Conservation (phyloP, 2,329 filamentous ascomycete species). For the Neocucurbitaria cava region DNA sequence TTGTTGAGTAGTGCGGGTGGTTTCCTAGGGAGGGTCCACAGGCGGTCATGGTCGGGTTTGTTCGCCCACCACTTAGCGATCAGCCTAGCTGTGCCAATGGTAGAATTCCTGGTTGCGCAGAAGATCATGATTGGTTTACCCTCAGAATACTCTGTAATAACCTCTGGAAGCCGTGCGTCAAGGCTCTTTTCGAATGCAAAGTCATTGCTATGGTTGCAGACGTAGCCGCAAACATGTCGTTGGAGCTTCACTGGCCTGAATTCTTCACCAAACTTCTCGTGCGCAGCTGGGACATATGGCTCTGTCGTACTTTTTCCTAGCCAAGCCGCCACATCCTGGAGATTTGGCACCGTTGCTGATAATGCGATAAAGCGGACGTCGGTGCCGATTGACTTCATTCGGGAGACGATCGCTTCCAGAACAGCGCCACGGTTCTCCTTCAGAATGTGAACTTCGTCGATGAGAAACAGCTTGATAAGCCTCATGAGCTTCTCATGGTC, state of each 20-base stretch:
- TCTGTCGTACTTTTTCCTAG: conserved; percentile 70
- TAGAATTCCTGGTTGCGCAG: conserved; percentile 77
- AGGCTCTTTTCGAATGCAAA: conserved; percentile 78
- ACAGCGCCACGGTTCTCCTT: conserved; percentile 81
- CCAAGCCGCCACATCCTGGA: conserved; percentile 80
- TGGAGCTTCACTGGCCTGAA: conserved; percentile 79
- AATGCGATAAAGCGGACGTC: conserved; percentile 81
- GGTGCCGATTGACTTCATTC: conserved; percentile 82
- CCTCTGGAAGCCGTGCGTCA: conserved; percentile 67
- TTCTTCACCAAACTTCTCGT: conserved; percentile 77
- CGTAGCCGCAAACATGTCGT: conserved; percentile 78
- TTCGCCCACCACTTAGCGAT: conserved; percentile 71
- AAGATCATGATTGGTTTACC: conserved; percentile 84
- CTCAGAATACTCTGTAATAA: conserved; percentile 71
- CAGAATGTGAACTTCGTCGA: conserved; percentile 87
- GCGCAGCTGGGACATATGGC: conserved; percentile 67
- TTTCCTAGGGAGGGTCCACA: conserved; percentile 68
- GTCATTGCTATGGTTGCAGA: conserved; percentile 66
- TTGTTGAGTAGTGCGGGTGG: conserved; percentile 62
- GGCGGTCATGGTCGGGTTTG: conserved; percentile 58
- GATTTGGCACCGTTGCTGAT: conserved; percentile 85
- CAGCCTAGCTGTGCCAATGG: conserved; percentile 70
- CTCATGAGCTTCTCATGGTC: conserved; percentile 78
- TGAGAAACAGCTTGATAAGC: conserved; percentile 79
- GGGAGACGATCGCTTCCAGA: conserved; percentile 81